These are phyloP conservation scores for Alternaria brassicae DNA, from an alignment of 2,329 filamentous ascomycete species.

Conservation along the genomic window DNA sequence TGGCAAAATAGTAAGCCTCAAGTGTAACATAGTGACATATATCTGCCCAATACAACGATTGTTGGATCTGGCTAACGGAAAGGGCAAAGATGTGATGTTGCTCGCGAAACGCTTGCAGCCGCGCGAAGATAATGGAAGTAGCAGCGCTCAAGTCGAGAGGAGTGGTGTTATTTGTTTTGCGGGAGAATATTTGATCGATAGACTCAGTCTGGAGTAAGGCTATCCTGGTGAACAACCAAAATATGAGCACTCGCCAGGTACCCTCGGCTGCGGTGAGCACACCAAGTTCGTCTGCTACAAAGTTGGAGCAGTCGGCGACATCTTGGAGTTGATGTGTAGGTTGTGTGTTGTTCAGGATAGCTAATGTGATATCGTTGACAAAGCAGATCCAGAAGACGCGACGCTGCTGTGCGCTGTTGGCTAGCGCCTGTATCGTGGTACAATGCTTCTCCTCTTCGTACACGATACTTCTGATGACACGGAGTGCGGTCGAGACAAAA, in stretches of 20 bases:
- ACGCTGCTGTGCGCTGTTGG: conserved; percentile 29
- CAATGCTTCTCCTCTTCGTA: conserved; percentile 22
- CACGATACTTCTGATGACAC: conserved; percentile 29
- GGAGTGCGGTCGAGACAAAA: conserved; percentile 33
- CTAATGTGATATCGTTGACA: conserved; percentile 25
- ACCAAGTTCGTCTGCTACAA: conserved; percentile 22
- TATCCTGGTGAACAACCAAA: conserved; percentile 26
- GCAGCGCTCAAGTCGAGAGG: conserved; percentile 13
- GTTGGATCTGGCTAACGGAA: conserved; percentile 23
- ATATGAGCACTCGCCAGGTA: conserved; percentile 31
- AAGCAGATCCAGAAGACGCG: conserved; percentile 39
- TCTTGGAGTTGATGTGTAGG: conserved; percentile 31
- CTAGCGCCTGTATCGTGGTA: not conserved
- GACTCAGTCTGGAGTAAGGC: conserved; percentile 34
- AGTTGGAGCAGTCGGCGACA: conserved; percentile 16
- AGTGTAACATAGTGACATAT: conserved; percentile 28
- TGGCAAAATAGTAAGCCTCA: conserved; percentile 37
- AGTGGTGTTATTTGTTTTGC: conserved; percentile 8
- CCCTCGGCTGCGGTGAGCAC: conserved; percentile 31
- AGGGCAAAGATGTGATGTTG: conserved; percentile 31
- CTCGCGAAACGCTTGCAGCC: conserved; percentile 22
- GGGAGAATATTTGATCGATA: conserved; percentile 30
- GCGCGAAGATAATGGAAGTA: conserved; percentile 10
- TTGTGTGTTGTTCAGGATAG: conserved; percentile 25
- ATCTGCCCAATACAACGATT: conserved; percentile 37